Evolutionary conservation across 2,329 filamentous ascomycete genomes (phyloP), one percentile per base, ranked within the genome.

Genomic region (Diplocarpon mali): DNA sequence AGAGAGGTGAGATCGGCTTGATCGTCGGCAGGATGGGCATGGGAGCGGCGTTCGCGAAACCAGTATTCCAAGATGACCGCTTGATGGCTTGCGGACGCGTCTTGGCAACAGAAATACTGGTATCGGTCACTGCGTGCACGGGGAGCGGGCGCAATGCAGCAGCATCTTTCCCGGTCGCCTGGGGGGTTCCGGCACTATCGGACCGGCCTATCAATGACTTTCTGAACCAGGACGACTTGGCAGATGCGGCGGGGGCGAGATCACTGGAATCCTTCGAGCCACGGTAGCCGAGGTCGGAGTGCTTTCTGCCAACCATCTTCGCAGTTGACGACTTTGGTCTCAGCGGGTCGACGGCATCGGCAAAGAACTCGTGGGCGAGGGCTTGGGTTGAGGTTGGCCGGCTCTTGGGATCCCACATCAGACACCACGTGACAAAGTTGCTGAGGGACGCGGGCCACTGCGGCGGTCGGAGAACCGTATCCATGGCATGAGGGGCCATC

Each of bases 401-500:
- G 59, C 71, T 80, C 69, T 89, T 93, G 10, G 92, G 92, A 64
- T 98, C 92, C 92, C 92, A 98, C 85, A 96, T 92, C 54, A 98
- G 67, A 65, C 92, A 98, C 88, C 88, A 95, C 13, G 92, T 98
- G 47, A 98, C 92, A 60, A 98, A 96, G 47, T 93, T 79, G 58
- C 83, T 84, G 44, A 98, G 73, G 15, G 87, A 83, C 1, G 82
- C 68, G 5, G 92, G 92, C 92, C 92, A 98, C 60, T 95, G 86
- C 13, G 92, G 88, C 20, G 84, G 64, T 60, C 87, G 87, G 7
- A 98, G 72, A 53, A 96, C 92, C 5, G 87, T 93, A 57, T 96
- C 90, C 77, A 98, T 87, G 14, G 90, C 78, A 64, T 96, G 92
- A 40, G 92, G 92, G 16, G 92, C 90, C 92, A 98, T 96, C 78